phyloP scores from a whole-genome alignment of 208 protist species.

The Wallacemonas rigidus region DNA sequence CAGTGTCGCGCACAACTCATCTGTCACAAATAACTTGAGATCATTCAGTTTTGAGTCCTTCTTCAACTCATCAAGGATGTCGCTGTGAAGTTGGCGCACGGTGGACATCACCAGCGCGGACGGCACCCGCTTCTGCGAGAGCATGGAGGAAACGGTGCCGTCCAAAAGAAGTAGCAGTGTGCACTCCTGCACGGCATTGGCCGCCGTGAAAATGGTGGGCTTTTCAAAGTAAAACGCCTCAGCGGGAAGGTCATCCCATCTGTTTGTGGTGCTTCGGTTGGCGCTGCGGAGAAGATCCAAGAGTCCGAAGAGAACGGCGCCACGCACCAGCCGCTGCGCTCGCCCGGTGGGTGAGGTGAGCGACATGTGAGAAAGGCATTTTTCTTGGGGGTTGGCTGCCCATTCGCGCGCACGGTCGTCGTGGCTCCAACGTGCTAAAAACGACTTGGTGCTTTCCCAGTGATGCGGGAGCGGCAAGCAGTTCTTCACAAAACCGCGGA shows the following conservation, averaged over 20 bases:
- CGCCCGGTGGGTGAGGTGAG: constrained; percentile 28
- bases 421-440: constrained; percentile 55
- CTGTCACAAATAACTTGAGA: constrained; percentile 59
- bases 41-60: constrained; percentile 56
- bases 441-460: constrained; percentile 67
- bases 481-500: constrained; percentile 65
- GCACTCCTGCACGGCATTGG: constrained; percentile 80
- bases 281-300: constrained; percentile 67
- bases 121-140: constrained; percentile 46
- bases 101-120: constrained; percentile 34
- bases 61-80: constrained; percentile 52
- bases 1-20: constrained; percentile 13
- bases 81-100: constrained; percentile 53
- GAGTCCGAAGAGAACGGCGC: constrained; percentile 50
- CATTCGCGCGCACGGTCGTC: constrained; percentile 38
- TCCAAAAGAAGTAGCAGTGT: constrained; percentile 70
- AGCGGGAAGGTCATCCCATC: constrained; percentile 68
- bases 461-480: constrained; percentile 51
- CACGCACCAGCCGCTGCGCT: constrained; percentile 62
- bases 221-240: constrained; percentile 88
- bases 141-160: constrained; percentile 68
- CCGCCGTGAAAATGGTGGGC: constrained; percentile 65
- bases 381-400: constrained; percentile 26
- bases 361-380: constrained; percentile 2
- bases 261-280: constrained; percentile 42